Evolutionary conservation across 345 rosid genomes (phyloP), one percentile per base, ranked within the genome.

Genomic region (Populus tremula): DNA sequence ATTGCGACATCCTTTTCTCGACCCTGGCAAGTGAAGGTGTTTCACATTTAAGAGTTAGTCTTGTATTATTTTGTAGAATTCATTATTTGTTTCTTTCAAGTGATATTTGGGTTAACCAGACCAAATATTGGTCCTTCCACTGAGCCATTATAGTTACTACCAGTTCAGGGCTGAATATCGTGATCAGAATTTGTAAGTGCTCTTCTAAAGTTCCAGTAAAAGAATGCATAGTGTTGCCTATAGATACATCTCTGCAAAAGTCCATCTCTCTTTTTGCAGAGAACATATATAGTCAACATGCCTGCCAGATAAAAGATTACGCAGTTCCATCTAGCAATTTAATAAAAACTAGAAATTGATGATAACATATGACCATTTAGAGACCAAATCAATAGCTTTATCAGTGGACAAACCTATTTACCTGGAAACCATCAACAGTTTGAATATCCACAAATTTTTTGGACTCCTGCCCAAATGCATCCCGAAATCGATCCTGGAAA

Each of bases 351-450:
- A 20, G 27, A 73, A 38, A n/a, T 13, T 25, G 8, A 35, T 73
- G 21, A 50, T 16, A 50, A 50, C 5, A 17, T 14, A 0, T 5
- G 6, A 50, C 56, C 56, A 50, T 50, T 50, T n/a, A 17, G 56
- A 50, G 56, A 50, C 21, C 56, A 50, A 50, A 50, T 38, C 6
- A 69, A 43, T 49, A 25, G 35, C n/a, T 72, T 31, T 41, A 21
- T 38, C 27, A 76, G 36, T 16, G 18, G 14, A 61, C 41, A 70
- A 65, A 69, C 45, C 45, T 41, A 41, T 41, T 77, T 84, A 95
- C 99, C 99, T 96, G 99, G 86, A 93, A 96, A 72, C 99, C 99
- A 76, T 96, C 98, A 53, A 93, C 93, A 13, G 97, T 96, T 74
- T 90, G 92, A 72, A 96, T 92, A 79, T 96, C 98, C 29, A 91